Conservation (phyloP, 768 basidiomycete species). For the Saitozyma podzolica region DNA sequence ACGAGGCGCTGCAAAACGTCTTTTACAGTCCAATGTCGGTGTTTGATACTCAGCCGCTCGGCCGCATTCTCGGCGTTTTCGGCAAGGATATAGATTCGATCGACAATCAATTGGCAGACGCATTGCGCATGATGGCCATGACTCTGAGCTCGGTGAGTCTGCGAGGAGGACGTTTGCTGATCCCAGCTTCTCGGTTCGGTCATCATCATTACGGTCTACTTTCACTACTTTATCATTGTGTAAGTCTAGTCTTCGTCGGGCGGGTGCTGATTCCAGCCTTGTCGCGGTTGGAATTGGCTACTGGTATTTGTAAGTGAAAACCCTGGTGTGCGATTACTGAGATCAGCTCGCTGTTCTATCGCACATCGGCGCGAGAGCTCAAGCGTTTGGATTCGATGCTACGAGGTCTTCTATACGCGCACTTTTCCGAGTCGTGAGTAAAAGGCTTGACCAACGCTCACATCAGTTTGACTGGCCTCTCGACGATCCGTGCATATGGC, state of each 20-base stretch:
- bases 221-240: conserved; percentile 47
- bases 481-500: conserved; percentile 81
- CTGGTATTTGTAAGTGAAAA: conserved; percentile 26
- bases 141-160: conserved; percentile 58
- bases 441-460: conserved; percentile 52
- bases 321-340: neutral
- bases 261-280: conserved; percentile 16
- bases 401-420: conserved; percentile 81
- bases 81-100: conserved; percentile 50
- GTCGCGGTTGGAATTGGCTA: conserved; percentile 39
- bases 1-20: conserved; percentile 64
- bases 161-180: neutral
- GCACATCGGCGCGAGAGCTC: conserved; percentile 78
- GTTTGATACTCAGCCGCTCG: conserved; percentile 37
- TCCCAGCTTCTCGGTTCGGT: conserved; percentile 33
- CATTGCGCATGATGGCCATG: conserved; percentile 56
- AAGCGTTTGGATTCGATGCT: conserved; percentile 71
- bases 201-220: conserved; percentile 45
- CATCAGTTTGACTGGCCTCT: conserved; percentile 39
- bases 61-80: conserved; percentile 45
- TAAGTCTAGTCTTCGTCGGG: conserved; percentile 10
- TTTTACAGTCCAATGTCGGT: conserved; percentile 62
- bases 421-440: conserved; percentile 81
- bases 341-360: conserved; percentile 72
- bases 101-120: conserved; percentile 47